Evolutionary conservation across 495 filamentous ascomycete species (phyloP).

Genomic region (Neurospora sp.): DNA sequence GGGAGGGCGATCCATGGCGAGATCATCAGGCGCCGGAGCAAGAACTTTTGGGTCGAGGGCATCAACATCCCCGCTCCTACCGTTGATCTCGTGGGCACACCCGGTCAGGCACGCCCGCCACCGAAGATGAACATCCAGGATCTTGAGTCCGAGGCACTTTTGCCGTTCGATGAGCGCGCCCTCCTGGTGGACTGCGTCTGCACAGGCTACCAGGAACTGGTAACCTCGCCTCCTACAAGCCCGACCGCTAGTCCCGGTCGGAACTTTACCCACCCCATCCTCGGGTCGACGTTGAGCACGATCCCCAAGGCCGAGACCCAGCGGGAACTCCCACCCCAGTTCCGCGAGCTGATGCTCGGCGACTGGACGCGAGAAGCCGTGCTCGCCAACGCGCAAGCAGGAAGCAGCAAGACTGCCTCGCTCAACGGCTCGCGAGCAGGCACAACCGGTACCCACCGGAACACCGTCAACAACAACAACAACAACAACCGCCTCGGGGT

Average conservation of each 20-base stretch:
- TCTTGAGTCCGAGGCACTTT: constrained; percentile 47
- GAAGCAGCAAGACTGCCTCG: constrained; percentile 59
- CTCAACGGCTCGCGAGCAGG: constrained; percentile 61
- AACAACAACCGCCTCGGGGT: constrained; percentile 36
- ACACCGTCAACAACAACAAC: neutral
- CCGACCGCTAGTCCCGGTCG: constrained; percentile 64
- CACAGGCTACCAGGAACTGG: constrained; percentile 48
- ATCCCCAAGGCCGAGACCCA: constrained; percentile 24
- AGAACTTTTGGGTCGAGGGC: constrained; percentile 67
- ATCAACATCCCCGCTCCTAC: constrained; percentile 58
- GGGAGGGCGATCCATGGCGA: constrained; percentile 65
- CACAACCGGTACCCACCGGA: constrained; percentile 44
- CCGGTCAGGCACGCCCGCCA: constrained; percentile 35
- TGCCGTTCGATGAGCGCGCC: constrained; percentile 55
- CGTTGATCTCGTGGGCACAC: constrained; percentile 35
- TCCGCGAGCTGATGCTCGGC: constrained; percentile 56
- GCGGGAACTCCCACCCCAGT: constrained; percentile 34
- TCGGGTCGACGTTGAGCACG: constrained; percentile 35
- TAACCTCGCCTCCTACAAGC: constrained; percentile 53
- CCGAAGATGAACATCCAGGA: constrained; percentile 38
- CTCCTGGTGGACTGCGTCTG: constrained; percentile 64
- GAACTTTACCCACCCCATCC: constrained; percentile 49
- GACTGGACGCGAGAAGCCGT: constrained; percentile 70
- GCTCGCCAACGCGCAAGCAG: constrained; percentile 54
- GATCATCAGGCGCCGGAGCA: constrained; percentile 58